phyloP scores from a whole-genome alignment of 495 filamentous ascomycete species.

The Xylona heveae region DNA sequence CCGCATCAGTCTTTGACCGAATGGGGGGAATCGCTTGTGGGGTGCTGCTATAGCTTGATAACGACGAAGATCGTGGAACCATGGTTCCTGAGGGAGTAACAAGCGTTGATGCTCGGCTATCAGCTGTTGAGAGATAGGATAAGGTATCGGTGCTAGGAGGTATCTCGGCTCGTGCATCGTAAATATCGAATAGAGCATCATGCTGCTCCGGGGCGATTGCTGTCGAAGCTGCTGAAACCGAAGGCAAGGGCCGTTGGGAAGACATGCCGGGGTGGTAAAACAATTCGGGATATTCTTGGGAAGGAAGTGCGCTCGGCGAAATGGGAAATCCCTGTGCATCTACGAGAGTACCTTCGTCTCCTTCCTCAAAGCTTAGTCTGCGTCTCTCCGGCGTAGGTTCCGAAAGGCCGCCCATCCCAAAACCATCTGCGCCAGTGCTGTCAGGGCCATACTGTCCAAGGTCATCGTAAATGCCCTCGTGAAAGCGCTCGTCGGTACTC shows the following conservation, averaged over 20 bases:
- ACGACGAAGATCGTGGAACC: conserved; percentile 72
- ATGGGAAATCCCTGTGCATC: conserved; percentile 27
- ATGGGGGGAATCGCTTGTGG: conserved; percentile 64
- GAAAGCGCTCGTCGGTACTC: no score
- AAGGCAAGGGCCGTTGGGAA: conserved; percentile 46
- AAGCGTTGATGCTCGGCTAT: conserved; percentile 5
- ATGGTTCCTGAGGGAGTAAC: conserved; percentile 13
- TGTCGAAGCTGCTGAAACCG: conserved; percentile 10
- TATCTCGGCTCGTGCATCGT: no score
- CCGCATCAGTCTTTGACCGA: conserved; percentile 87
- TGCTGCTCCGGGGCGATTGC: no score
- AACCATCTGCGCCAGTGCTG: conserved; percentile 49
- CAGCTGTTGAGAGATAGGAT: conserved; percentile 6
- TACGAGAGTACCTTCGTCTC: conserved; percentile 44
- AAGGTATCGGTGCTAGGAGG: no score
- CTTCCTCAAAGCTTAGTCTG: conserved; percentile 82
- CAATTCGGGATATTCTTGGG: conserved; percentile 57
- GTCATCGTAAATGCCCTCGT: no score
- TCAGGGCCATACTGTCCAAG: no score
- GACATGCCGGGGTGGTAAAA: conserved; percentile 78
- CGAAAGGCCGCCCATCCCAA: conserved; percentile 66
- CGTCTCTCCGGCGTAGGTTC: conserved; percentile 41
- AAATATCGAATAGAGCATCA: no score
- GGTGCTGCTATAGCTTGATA: conserved; percentile 60
- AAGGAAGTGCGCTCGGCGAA: conserved; percentile 29